A percentile compares a stretch with the other conserved stretches of the same genome.
phyloP scores from a whole-genome alignment of 2,329 filamentous ascomycete species.

The Rachicladosporium sp. region DNA sequence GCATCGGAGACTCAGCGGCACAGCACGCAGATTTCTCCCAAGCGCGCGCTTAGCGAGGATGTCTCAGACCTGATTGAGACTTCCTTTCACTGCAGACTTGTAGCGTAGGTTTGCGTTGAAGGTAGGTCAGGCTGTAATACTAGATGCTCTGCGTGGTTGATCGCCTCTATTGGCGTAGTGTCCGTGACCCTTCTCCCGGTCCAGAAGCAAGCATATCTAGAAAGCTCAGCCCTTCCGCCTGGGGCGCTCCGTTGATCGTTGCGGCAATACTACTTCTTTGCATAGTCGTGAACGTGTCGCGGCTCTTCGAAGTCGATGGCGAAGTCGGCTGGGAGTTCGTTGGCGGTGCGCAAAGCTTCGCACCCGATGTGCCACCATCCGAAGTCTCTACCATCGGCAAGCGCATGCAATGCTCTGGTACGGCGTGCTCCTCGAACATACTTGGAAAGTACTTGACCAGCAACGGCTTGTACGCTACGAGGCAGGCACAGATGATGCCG shows the following conservation, averaged over 20 bases:
- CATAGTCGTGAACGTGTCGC: not conserved
- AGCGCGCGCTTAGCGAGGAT: too few relatives aligned
- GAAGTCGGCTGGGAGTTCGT: not conserved
- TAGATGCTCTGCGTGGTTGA: too few relatives aligned
- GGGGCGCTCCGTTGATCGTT: not conserved
- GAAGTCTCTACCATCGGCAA: constrained; percentile 5
- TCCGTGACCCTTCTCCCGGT: not conserved
- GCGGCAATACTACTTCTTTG: not conserved
- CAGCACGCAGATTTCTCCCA: too few relatives aligned
- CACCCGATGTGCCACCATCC: not conserved
- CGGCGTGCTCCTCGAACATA: constrained; percentile 14
- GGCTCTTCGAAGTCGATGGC: not conserved
- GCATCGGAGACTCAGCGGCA: too few relatives aligned
- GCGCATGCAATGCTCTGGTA: constrained; percentile 11
- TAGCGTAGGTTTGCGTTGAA: too few relatives aligned
- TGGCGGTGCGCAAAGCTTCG: not conserved
- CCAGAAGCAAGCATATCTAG: constrained; percentile 1
- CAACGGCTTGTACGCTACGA: constrained; percentile 32
- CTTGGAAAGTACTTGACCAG: constrained; percentile 24
- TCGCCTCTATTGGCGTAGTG: too few relatives aligned
- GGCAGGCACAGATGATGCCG: constrained; percentile 32
- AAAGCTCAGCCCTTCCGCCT: constrained; percentile 2
- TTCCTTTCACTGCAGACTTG: too few relatives aligned
- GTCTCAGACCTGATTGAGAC: too few relatives aligned
- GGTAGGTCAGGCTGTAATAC: too few relatives aligned